A percentile compares a stretch with the other conserved stretches of the same genome.
Evolutionary conservation across 176 grass and related monocot genomes (phyloP).

Genomic region (Pontederia crassipes): DNA sequence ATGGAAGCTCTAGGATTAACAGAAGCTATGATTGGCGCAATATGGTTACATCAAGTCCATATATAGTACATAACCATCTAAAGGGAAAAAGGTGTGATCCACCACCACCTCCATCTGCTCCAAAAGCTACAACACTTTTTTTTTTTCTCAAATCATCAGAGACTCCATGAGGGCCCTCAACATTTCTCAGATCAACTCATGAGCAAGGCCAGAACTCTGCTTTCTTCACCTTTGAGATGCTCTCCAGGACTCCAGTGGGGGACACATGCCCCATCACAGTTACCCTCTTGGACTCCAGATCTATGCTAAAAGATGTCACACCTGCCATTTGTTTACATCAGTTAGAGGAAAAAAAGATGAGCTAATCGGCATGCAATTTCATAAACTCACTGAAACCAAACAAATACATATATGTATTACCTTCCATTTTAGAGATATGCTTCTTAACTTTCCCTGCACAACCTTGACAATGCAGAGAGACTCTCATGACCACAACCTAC

Average conservation of each 20-base stretch:
- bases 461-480: slow-evolving; percentile 89
- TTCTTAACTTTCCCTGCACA: slow-evolving; percentile 97
- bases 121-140: too few species aligned
- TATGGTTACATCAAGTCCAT: too few species aligned
- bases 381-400: background rate
- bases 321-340: slow-evolving; percentile 28
- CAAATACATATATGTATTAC: slow-evolving; percentile 22
- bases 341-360: background rate
- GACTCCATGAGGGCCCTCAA: too few species aligned
- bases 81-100: too few species aligned
- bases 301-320: slow-evolving; percentile 98
- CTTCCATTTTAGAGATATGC: slow-evolving; percentile 97
- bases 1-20: too few species aligned
- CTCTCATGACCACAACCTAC: slow-evolving; percentile 88
- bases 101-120: too few species aligned
- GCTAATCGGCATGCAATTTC: background rate
- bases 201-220: slow-evolving; percentile 61
- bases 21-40: too few species aligned
- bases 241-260: slow-evolving; percentile 78
- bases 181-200: too few species aligned
- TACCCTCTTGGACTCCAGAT: slow-evolving; percentile 95
- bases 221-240: slow-evolving; percentile 98
- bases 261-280: slow-evolving; percentile 99
- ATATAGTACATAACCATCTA: too few species aligned
- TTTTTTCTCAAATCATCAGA: too few species aligned